Evolutionary conservation across 352 stramenopile species (phyloP).

Genomic region (Globisporangium orthogonon): DNA sequence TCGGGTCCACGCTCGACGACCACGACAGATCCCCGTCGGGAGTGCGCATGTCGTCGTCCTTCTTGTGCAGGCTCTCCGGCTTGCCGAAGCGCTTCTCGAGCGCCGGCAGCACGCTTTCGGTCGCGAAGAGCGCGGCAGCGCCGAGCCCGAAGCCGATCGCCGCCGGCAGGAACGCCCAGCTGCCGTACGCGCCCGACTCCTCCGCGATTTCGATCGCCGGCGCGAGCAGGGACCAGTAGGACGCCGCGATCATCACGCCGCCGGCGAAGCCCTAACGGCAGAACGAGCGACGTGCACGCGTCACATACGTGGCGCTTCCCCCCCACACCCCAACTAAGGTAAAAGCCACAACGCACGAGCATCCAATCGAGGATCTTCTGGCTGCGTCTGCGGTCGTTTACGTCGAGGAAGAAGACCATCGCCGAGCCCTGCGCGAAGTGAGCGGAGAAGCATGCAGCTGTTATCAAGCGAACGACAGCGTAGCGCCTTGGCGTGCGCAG

Average conservation of each 20-base stretch:
- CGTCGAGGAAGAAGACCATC: slow-evolving; percentile 79
- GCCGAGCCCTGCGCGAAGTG: slow-evolving; percentile 37
- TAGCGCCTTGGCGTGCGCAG: neutral
- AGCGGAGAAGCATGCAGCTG: no score
- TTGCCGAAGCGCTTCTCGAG: slow-evolving; percentile 42
- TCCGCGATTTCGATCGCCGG: slow-evolving; percentile 84
- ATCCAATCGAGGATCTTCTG: slow-evolving; percentile 83
- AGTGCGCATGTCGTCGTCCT: slow-evolving; percentile 33
- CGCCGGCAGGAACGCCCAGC: slow-evolving; percentile 76
- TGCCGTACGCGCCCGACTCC: slow-evolving; percentile 73
- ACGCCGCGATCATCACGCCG: slow-evolving; percentile 88
- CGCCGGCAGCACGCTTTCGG: slow-evolving; percentile 55
- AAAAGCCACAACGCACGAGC: slow-evolving; percentile 27
- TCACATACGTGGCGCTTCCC: no score
- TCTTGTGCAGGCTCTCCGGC: slow-evolving; percentile 42
- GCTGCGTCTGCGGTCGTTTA: slow-evolving; percentile 61
- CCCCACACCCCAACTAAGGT: neutral
- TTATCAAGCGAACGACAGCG: neutral
- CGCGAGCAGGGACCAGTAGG: slow-evolving; percentile 86
- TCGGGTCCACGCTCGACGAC: slow-evolving; percentile 12
- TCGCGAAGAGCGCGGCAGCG: slow-evolving; percentile 64
- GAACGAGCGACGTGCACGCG: neutral
- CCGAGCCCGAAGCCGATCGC: slow-evolving; percentile 81
- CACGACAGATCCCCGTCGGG: slow-evolving; percentile 5
- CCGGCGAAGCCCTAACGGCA: slow-evolving; percentile 67